Evolutionary conservation across 257 asterid species (phyloP).

Genomic region (Solanum piurae): DNA sequence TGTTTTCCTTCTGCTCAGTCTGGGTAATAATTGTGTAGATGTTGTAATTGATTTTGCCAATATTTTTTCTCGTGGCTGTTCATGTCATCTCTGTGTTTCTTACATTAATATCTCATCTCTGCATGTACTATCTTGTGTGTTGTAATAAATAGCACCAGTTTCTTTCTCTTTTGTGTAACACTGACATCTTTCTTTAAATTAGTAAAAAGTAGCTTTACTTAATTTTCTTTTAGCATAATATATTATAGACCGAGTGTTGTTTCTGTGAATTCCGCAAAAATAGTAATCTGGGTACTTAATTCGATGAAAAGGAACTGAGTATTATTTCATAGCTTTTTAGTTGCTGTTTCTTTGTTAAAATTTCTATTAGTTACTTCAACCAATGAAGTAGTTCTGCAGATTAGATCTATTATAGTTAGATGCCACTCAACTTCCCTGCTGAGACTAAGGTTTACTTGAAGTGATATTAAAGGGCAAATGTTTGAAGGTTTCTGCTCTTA

Average conservation of each 20-base stretch:
- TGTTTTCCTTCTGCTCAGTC: background rate
- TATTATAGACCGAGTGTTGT: background rate
- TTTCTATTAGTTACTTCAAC: background rate
- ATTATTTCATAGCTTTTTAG: background rate
- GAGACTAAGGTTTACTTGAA: background rate
- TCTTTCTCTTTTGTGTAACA: background rate
- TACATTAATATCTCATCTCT: background rate
- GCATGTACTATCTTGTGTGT: background rate
- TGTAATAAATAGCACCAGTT: background rate
- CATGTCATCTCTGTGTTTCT: background rate
- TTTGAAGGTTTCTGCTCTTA: background rate
- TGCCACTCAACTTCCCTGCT: background rate
- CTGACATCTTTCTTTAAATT: background rate
- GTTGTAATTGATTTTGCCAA: background rate
- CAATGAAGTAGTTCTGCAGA: background rate
- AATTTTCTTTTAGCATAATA: background rate
- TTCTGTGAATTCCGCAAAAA: background rate
- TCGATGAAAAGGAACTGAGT: background rate
- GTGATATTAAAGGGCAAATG: background rate
- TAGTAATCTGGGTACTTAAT: background rate
- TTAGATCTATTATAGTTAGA: background rate
- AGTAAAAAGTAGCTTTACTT: background rate
- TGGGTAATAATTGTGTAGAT: background rate
- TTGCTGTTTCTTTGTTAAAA: background rate
- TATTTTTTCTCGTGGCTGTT: background rate